Percentiles rank a stretch among this genome's conserved stretches.
phyloP scores from a whole-genome alignment of 2,329 filamentous ascomycete genomes.

The Elsinoe ampelina region DNA sequence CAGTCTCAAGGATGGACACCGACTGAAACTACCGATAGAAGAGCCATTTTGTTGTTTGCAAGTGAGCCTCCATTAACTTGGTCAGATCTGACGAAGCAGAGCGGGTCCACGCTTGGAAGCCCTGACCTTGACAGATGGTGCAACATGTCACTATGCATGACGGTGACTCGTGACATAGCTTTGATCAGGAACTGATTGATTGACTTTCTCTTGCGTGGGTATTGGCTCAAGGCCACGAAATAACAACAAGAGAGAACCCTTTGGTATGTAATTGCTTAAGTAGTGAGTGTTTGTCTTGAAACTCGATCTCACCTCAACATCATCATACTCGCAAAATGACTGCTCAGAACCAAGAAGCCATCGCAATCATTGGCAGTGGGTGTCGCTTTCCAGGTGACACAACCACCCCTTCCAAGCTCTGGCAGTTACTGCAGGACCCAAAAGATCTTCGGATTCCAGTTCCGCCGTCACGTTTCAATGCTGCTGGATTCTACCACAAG shows the following conservation, averaged over 20 bases:
- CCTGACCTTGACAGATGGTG: neutral
- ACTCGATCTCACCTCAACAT: neutral
- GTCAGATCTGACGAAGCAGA: neutral
- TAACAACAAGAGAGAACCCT: no score
- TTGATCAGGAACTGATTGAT: neutral
- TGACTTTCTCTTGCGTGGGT: neutral
- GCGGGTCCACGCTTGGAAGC: neutral
- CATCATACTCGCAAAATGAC: neutral
- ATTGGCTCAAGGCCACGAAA: neutral
- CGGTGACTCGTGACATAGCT: neutral
- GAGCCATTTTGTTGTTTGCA: neutral
- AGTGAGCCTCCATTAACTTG: no score
- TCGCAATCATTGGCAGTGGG: constrained; percentile 37
- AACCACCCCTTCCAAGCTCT: constrained; percentile 18
- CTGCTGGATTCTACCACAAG: constrained; percentile 14
- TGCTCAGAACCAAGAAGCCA: constrained; percentile 23
- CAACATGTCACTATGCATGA: neutral
- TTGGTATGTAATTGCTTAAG: neutral
- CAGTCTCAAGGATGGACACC: no score
- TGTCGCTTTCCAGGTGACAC: constrained; percentile 37
- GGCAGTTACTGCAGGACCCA: constrained; percentile 14
- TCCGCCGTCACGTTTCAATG: constrained; percentile 22
- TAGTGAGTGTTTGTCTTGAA: neutral
- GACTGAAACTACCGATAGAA: neutral
- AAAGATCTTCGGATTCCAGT: constrained; percentile 17